These are phyloP conservation scores for Rhinocladiella similis DNA, from an alignment of 2,329 filamentous ascomycete genomes.

Conservation along the genomic window DNA sequence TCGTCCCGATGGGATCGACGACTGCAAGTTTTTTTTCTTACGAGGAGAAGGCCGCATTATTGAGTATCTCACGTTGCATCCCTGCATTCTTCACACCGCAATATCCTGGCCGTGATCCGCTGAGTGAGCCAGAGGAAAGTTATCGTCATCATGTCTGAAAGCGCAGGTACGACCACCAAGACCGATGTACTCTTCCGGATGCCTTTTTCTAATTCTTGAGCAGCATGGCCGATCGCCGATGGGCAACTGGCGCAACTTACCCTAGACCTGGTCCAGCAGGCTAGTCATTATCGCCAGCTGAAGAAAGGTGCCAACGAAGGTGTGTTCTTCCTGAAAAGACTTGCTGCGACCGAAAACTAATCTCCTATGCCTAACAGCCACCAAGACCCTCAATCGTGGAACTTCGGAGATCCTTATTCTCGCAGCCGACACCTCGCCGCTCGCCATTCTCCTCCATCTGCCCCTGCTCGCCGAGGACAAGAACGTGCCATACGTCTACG, in stretches of 20 bases:
- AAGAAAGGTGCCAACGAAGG: slow-evolving; percentile 79
- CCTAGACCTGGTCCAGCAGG: slow-evolving; percentile 71
- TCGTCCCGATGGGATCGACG: too few relatives aligned
- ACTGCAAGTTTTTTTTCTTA: too few relatives aligned
- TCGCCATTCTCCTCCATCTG: slow-evolving; percentile 84
- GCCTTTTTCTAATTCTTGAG: slow-evolving; percentile 6
- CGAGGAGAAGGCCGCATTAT: too few relatives aligned
- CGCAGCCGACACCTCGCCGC: slow-evolving; percentile 80
- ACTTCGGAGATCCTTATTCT: slow-evolving; percentile 86
- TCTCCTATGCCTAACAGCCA: slow-evolving; percentile 45
- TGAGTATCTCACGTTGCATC: too few relatives aligned
- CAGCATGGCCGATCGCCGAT: slow-evolving; percentile 66
- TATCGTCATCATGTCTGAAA: slow-evolving; percentile 3
- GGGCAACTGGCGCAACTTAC: slow-evolving; percentile 70
- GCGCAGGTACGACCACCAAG: slow-evolving; percentile 5
- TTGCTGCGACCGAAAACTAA: slow-evolving; percentile 3
- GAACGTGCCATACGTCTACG: slow-evolving; percentile 65
- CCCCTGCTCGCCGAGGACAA: slow-evolving; percentile 80
- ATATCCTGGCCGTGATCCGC: slow-evolving; percentile 11
- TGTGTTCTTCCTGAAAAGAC: slow-evolving; percentile 27
- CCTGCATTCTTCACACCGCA: slow-evolving; percentile 1
- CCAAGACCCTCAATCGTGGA: slow-evolving; percentile 88
- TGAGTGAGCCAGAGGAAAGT: slow-evolving; percentile 9
- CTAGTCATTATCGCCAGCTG: slow-evolving; percentile 64
- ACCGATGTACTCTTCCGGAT: not conserved